A percentile compares a stretch with the other conserved stretches of the same genome.
Evolutionary conservation across 129 eudicot genomes (phyloP).

Genomic region (Artemisia tridentata): DNA sequence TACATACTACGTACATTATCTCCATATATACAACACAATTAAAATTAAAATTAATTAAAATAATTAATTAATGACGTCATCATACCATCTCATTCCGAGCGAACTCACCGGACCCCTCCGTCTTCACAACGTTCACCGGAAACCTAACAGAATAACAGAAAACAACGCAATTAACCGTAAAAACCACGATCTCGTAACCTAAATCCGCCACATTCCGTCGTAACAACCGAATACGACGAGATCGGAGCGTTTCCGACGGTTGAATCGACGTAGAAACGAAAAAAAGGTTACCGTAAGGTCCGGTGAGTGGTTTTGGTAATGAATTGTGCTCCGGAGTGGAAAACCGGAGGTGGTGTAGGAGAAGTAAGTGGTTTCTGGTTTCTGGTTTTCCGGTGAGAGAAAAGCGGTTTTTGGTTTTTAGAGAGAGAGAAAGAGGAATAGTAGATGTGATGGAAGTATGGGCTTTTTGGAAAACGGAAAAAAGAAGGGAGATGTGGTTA

Average conservation of each 20-base stretch:
- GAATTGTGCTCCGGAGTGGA: slow-evolving; percentile 21
- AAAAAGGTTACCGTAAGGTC: slow-evolving; percentile 14
- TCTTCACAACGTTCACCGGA: slow-evolving; percentile 44
- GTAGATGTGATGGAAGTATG: slow-evolving; percentile 49
- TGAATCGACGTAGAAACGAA: no score
- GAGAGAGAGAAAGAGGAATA: slow-evolving; percentile 45
- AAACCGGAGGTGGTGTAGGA: slow-evolving; percentile 20
- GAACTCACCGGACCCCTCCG: slow-evolving; percentile 51
- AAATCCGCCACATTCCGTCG: slow-evolving; percentile 60
- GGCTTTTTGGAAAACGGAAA: slow-evolving; percentile 50
- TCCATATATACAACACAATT: background rate
- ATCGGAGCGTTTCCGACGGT: background rate
- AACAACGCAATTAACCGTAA: slow-evolving; percentile 32
- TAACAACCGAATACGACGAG: slow-evolving; percentile 30
- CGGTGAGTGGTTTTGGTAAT: background rate
- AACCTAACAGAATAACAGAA: background rate
- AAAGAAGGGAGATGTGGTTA: slow-evolving; percentile 45
- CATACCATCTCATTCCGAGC: slow-evolving; percentile 74
- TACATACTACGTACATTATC: background rate
- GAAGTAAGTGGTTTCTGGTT: no score
- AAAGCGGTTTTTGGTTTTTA: slow-evolving; percentile 35
- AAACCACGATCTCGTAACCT: slow-evolving; percentile 45
- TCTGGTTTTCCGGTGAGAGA: slow-evolving; percentile 33
- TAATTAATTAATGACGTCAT: slow-evolving; percentile 13
- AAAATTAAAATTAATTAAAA: background rate